These are phyloP conservation scores for Gomphus sp. DNA, from an alignment of 1,284 basidiomycete species.

Conservation along the genomic window DNA sequence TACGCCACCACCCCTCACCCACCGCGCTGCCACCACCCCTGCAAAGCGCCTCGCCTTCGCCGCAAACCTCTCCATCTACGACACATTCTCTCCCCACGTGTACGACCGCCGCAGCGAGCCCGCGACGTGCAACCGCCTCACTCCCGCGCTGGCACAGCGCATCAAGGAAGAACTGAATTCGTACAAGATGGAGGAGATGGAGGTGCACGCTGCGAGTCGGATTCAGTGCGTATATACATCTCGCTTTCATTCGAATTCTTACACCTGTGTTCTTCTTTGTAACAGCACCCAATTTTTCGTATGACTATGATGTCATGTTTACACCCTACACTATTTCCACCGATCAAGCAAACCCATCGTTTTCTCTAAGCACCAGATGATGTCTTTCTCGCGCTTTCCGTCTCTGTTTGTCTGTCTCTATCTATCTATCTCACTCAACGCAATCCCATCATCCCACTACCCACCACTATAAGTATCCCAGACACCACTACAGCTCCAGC, in stretches of 20 bases:
- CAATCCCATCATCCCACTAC: slow-evolving; percentile 4
- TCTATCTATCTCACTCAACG: not conserved
- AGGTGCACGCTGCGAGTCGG: slow-evolving; percentile 83
- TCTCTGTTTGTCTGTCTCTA: too few species aligned
- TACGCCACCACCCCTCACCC: slow-evolving; percentile 38
- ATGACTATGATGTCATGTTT: slow-evolving; percentile 17
- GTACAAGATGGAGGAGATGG: slow-evolving; percentile 98
- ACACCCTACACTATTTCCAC: not conserved
- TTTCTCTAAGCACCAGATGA: not conserved
- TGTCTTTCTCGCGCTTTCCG: too few species aligned
- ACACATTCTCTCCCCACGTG: slow-evolving; percentile 84
- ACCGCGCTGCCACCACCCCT: slow-evolving; percentile 57
- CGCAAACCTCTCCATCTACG: slow-evolving; percentile 87
- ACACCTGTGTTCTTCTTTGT: not conserved
- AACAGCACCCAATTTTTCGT: slow-evolving; percentile 52
- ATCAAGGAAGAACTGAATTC: slow-evolving; percentile 97
- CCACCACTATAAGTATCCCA: too few species aligned
- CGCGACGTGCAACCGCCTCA: slow-evolving; percentile 93
- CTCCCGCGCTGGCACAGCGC: slow-evolving; percentile 86
- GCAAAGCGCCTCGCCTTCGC: slow-evolving; percentile 80
- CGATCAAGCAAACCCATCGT: not conserved
- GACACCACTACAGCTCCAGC: too few species aligned
- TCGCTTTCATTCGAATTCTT: not conserved
- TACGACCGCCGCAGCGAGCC: slow-evolving; percentile 95
- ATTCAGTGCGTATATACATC: slow-evolving; percentile 56